A percentile compares a stretch with the other conserved stretches of the same genome.
Conservation (phyloP, 108 stramenopile species). For the Pseudonitzschia delicatissima region DNA sequence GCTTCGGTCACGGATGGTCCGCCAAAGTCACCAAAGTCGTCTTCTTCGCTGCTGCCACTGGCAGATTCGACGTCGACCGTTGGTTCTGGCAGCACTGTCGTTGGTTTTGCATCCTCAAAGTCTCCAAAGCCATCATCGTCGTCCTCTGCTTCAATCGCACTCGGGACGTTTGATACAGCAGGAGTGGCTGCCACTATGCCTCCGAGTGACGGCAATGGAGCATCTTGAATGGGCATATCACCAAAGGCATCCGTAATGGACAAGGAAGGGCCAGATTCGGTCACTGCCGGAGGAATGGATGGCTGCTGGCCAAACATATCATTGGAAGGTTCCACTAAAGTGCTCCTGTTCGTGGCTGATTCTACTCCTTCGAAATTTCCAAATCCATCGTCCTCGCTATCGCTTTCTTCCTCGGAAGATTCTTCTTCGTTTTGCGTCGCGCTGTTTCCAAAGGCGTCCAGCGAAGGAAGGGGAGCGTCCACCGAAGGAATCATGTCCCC, state of each 20-base stretch:
- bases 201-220: constrained; percentile 8
- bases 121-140: constrained; percentile 23
- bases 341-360: background rate
- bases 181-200: background rate
- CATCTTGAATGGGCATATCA: constrained; percentile 7
- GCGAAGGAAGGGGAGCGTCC: constrained; percentile 11
- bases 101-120: constrained; percentile 5
- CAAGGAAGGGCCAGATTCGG: background rate
- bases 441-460: background rate
- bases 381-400: constrained; percentile 25
- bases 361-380: background rate
- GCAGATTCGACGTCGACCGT: too few relatives aligned
- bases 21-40: too few relatives aligned
- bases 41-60: too few relatives aligned
- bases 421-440: background rate
- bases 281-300: background rate
- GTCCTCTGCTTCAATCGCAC: background rate
- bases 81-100: too few relatives aligned
- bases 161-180: background rate
- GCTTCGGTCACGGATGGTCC: too few relatives aligned
- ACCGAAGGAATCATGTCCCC: background rate
- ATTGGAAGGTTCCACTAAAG: constrained; percentile 22
- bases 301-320: background rate
- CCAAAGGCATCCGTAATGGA: constrained; percentile 9
- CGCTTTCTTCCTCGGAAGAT: background rate